Evolutionary conservation across 768 basidiomycete species (phyloP).

Genomic region (Pulveroboletus sp.): DNA sequence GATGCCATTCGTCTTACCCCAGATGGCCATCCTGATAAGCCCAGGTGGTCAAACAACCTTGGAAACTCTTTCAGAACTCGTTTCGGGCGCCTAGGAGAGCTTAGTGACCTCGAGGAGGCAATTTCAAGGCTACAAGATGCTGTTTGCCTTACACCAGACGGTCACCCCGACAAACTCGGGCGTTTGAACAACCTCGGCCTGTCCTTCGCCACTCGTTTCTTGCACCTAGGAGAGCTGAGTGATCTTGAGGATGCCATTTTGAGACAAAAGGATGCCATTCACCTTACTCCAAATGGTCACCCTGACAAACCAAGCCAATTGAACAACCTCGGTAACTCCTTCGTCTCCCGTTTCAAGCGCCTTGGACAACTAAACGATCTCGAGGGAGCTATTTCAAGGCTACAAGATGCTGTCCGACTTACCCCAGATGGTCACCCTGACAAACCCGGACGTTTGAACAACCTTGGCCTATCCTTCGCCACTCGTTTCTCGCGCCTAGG

Average conservation of each 20-base stretch:
- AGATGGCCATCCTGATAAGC: too few relatives aligned
- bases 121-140: background rate
- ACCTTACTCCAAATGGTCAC: background rate
- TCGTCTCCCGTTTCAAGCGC: background rate
- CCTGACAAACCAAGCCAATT: background rate
- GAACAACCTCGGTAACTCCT: background rate
- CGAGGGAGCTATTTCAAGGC: too few relatives aligned
- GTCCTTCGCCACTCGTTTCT: background rate
- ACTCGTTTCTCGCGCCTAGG: too few relatives aligned
- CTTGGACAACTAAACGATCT: too few relatives aligned
- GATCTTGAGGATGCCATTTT: background rate
- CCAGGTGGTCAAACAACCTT: too few relatives aligned
- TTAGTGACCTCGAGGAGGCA: background rate
- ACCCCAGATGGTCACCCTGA: too few relatives aligned
- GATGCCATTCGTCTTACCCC: too few relatives aligned
- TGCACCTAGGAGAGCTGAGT: background rate
- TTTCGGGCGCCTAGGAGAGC: background rate
- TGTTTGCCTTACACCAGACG: too few relatives aligned
- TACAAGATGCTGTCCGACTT: too few relatives aligned
- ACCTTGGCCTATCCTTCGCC: too few relatives aligned
- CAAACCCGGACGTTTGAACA: too few relatives aligned
- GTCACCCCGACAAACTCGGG: background rate
- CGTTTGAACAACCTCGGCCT: background rate
- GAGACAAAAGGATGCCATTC: background rate
- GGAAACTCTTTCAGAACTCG: too few relatives aligned